Conservation (phyloP, 225 moss, liverwort and hornwort species). For the Physcomitrium patens region DNA sequence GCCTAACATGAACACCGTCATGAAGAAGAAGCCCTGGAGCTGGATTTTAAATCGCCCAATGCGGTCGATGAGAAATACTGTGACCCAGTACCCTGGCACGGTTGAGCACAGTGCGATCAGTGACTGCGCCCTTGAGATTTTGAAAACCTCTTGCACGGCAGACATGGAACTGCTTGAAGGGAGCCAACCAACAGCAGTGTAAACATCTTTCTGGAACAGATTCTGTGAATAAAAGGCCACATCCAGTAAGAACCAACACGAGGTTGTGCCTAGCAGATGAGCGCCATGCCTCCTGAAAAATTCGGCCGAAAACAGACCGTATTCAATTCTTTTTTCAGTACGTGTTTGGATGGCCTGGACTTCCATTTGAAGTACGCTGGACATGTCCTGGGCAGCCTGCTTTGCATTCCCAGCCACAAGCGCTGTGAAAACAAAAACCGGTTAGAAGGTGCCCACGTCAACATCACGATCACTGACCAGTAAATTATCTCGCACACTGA, state of each 20-base stretch:
- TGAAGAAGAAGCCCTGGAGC: constrained; percentile 65
- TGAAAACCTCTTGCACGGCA: constrained; percentile 47
- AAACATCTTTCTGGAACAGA: constrained; percentile 60
- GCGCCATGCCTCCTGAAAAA: constrained; percentile 45
- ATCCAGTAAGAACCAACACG: constrained; percentile 51
- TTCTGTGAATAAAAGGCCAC: constrained; percentile 56
- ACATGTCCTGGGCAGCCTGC: constrained; percentile 58
- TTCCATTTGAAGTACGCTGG: constrained; percentile 43
- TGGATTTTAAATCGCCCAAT: constrained; percentile 60
- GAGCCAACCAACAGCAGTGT: constrained; percentile 55
- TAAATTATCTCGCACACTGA: neutral
- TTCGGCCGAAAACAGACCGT: constrained; percentile 38
- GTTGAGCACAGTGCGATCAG: constrained; percentile 55
- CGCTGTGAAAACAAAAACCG: constrained; percentile 23
- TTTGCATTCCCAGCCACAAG: constrained; percentile 61
- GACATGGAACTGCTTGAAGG: constrained; percentile 34
- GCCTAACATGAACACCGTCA: constrained; percentile 64
- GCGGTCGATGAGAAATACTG: constrained; percentile 49
- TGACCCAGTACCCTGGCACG: constrained; percentile 65
- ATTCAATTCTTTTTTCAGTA: constrained; percentile 20
- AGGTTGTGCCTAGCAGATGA: constrained; percentile 56
- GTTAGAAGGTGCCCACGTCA: neutral
- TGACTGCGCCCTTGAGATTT: constrained; percentile 52
- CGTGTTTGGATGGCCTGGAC: neutral
- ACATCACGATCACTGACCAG: too few relatives aligned